Conservation (phyloP, 192 early-diverging fungal genomes). For the Dissophora globulifera region DNA sequence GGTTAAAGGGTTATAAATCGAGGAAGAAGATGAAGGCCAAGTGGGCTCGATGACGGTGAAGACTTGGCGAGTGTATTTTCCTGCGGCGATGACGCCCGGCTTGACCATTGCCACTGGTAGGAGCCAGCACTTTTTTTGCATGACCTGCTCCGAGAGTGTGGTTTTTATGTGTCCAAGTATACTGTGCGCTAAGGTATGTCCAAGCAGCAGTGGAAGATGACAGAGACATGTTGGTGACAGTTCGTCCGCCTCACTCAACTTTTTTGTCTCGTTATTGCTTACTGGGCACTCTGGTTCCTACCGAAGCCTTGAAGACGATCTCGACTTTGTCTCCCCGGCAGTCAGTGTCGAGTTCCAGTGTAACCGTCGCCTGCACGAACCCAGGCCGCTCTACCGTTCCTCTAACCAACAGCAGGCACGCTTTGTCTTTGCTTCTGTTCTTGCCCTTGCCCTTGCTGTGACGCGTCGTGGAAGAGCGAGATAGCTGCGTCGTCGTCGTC, state of each 20-base stretch:
- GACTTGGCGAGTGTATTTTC: slow-evolving; percentile 8
- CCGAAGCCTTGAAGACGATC: slow-evolving; percentile 3
- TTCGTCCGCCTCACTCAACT: no score
- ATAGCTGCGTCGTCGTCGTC: no score
- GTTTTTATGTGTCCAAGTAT: neutral
- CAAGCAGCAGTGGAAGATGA: no score
- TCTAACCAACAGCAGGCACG: neutral
- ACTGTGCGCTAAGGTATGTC: neutral
- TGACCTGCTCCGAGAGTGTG: slow-evolving; percentile 4
- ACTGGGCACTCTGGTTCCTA: slow-evolving; percentile 10
- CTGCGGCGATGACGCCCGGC: neutral
- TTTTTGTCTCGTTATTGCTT: neutral
- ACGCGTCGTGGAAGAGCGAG: no score
- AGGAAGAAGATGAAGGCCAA: slow-evolving; percentile 8
- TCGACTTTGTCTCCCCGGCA: slow-evolving; percentile 12
- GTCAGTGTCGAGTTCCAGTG: neutral
- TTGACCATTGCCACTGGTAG: neutral
- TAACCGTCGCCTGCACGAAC: slow-evolving; percentile 5
- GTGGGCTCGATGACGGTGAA: slow-evolving; percentile 6
- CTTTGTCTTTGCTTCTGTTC: neutral
- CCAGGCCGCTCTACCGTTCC: slow-evolving; percentile 9
- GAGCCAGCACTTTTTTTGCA: slow-evolving; percentile 8
- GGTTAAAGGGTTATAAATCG: no score
- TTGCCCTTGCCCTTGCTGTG: neutral
- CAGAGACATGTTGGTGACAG: no score